These are phyloP conservation scores for Epichloe coenophiala DNA, from an alignment of 2,329 filamentous ascomycete species.

Conservation along the genomic window DNA sequence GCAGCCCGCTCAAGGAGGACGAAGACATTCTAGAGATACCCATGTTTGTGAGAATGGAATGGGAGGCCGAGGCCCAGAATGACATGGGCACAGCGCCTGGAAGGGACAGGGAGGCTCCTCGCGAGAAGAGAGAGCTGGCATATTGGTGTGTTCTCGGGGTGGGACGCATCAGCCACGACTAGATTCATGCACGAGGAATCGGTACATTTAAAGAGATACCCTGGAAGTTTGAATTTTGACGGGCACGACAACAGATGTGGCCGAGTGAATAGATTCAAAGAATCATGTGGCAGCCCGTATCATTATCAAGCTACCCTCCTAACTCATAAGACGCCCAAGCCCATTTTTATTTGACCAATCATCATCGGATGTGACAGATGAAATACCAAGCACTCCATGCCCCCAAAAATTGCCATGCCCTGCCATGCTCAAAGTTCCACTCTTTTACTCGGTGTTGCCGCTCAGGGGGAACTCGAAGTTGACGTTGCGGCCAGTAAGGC, in stretches of 20 bases:
- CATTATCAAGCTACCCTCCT: conserved; percentile 34
- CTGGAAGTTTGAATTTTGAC: conserved; percentile 10
- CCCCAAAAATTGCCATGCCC: conserved; percentile 5
- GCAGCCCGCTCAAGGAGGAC: conserved; percentile 39
- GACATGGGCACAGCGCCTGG: conserved; percentile 43
- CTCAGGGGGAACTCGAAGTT: conserved; percentile 94
- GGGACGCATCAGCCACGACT: conserved; percentile 55
- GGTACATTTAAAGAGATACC: conserved; percentile 22
- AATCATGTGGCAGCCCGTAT: conserved; percentile 30
- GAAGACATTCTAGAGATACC: conserved; percentile 73
- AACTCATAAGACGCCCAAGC: conserved; percentile 37
- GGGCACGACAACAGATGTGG: conserved; percentile 9
- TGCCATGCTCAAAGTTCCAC: conserved; percentile 37
- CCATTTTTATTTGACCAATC: conserved; percentile 19
- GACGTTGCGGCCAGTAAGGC: conserved; percentile 90
- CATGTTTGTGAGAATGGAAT: conserved; percentile 84
- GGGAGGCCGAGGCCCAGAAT: conserved; percentile 59
- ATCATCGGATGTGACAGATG: conserved; percentile 20
- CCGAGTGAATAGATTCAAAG: conserved; percentile 15
- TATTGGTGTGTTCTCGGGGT: conserved; percentile 93
- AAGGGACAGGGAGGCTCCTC: conserved; percentile 47
- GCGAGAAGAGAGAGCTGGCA: conserved; percentile 74
- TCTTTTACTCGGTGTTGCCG: conserved; percentile 44
- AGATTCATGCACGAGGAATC: conserved; percentile 4
- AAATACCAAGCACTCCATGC: conserved; percentile 15